These are phyloP conservation scores for Leavenworthia alabamica DNA, from an alignment of 345 rosid genomes.

Conservation along the genomic window DNA sequence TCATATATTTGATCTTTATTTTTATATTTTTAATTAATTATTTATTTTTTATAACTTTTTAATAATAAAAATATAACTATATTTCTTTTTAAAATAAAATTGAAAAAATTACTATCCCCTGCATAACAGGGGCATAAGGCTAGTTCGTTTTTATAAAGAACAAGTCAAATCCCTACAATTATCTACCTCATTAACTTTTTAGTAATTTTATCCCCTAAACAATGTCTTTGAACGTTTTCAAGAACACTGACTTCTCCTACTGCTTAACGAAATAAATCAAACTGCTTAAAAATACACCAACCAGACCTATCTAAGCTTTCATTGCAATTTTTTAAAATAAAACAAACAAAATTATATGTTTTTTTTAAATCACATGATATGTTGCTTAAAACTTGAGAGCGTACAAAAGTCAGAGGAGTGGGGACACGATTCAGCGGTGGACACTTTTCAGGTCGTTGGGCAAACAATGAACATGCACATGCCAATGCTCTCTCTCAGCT, in stretches of 20 bases:
- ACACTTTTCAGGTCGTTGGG: not conserved
- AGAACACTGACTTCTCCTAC: not conserved
- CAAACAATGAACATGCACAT: slow-evolving; percentile 20
- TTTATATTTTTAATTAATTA: no score
- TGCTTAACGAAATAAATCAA: not conserved
- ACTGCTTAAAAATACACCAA: not conserved
- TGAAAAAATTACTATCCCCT: no score
- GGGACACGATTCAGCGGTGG: not conserved
- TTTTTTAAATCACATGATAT: not conserved
- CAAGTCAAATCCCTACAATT: not conserved
- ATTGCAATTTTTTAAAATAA: no score
- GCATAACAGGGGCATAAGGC: no score
- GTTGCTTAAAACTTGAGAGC: not conserved
- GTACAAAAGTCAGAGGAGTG: slow-evolving; percentile 10
- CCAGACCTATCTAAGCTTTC: not conserved
- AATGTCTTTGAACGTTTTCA: not conserved
- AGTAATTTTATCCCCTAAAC: not conserved
- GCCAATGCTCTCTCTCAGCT: not conserved
- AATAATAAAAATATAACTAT: no score
- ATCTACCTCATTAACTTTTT: not conserved
- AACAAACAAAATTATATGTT: no score
- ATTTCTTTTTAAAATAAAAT: no score
- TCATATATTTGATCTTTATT: no score
- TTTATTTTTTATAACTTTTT: no score
- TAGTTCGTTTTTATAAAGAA: no score